Percentiles rank a stretch among this genome's conserved stretches.
Conservation (phyloP, 352 stramenopile species). For the Globisporangium middletonii region DNA sequence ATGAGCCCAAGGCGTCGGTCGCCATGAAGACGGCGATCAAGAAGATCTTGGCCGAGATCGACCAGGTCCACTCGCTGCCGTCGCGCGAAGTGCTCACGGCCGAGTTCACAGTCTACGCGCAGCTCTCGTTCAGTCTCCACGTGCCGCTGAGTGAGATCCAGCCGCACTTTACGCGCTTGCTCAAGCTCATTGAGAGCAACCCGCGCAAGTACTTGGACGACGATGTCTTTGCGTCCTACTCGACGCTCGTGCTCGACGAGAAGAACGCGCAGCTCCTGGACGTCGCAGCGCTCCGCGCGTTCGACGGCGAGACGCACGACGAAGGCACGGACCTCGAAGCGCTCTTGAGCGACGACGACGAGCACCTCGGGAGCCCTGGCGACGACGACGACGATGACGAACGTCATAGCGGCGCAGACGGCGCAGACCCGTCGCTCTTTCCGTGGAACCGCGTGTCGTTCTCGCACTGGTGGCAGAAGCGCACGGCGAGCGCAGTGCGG, state of each 20-base stretch:
- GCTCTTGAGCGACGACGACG: constrained; percentile 68
- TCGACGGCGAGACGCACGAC: constrained; percentile 42
- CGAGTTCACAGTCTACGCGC: constrained; percentile 88
- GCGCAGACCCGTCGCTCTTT: constrained; percentile 37
- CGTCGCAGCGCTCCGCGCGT: constrained; percentile 10
- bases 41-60: constrained; percentile 72
- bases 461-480: constrained; percentile 70
- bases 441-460: constrained; percentile 75
- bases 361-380: constrained; percentile 20
- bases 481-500: constrained; percentile 14
- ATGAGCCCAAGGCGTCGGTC: constrained; percentile 67
- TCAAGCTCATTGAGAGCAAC: constrained; percentile 86
- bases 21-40: constrained; percentile 58
- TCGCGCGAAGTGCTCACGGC: constrained; percentile 80
- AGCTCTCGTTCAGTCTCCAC: constrained; percentile 88
- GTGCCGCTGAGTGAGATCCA: constrained; percentile 73
- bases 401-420: not conserved
- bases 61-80: constrained; percentile 70
- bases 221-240: constrained; percentile 77
- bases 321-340: constrained; percentile 60
- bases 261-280: constrained; percentile 26
- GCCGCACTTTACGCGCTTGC: constrained; percentile 80
- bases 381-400: constrained; percentile 20
- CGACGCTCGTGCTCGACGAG: constrained; percentile 60
- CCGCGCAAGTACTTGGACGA: constrained; percentile 87